Evolutionary conservation across 768 basidiomycete species (phyloP), one percentile per base, ranked within the genome.

Genomic region (Pisolithus microcarpus): DNA sequence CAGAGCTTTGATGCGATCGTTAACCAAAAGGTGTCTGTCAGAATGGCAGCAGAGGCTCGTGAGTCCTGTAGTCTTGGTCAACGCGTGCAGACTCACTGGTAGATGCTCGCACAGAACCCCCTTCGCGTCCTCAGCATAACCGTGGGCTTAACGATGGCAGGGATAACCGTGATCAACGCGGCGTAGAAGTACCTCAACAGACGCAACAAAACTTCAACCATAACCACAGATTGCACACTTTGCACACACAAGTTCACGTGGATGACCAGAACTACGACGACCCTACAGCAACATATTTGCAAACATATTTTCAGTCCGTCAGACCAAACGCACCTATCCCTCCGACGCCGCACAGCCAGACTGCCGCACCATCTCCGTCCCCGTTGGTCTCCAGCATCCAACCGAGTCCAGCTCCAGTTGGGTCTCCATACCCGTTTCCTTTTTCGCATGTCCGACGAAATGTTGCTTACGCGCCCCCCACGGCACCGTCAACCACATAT

Each of bases 361-460:
- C 85, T 0, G 78, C 83, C 7, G 84, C 85, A 1, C 84, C 85
- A 0, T 83, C 85, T 0, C 87, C 85, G 0, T 85, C 82, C 1
- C 86, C 87, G 0, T 68, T 82, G 23, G 62, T 84, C 19, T 78
- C 80, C 1, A 75, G 73, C 38, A 72, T 71, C 51, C 77, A 77
- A 43, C 72, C 70, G 13, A 82, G 79, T 54, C 79, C 82, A 0
- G 70, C 79, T 2, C 78, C 77, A 5, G 77, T 71, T 5, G 86
- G 87, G 8, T 90, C 88, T 4, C 88, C 88, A 2, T 89, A 87
- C 52, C 88, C 87, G 0, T 86, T 81, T 63, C 86, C 86, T 0
- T 91, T 82, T 67, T 75, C 77, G 15, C 87, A 88, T 51, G 81
- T 89, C 40, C 80, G 79, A 21, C 78, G 87, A 0, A 75, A 73